Base-by-base conservation (phyloP, 345 rosid genomes). In the Boechera retrofracta region DNA sequence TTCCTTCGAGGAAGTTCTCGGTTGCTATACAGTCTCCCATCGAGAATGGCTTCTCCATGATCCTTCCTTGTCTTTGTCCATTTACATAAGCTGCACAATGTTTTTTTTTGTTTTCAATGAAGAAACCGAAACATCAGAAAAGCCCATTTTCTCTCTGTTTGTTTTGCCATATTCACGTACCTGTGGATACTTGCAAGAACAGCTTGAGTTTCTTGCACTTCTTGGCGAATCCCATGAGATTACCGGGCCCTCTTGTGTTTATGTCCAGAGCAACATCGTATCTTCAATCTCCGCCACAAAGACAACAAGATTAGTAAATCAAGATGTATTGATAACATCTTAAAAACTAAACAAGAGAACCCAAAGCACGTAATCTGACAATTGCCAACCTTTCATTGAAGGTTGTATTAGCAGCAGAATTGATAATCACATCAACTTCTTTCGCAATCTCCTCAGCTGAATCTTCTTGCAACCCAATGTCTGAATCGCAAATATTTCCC, bases 21-120 rank as follows among this genome's bases (percentile, higher is more conserved):
- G 79, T 81, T 16, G 91, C 88, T 83, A 91, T 86, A 76, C 88
- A 79, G 44, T 95, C 96, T 72, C 96, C 96, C 72, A 84, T 80
- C 18, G 74, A 58, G 73, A 95, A 92, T 60, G 98, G 83, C 79
- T 86, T 91, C 74, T 95, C 99, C 94, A 85, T 86, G 12, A 92
- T 82, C 73, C 82, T 88, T 67, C 99, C 99, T 80, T 88, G 90
- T 74, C 98, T 95, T 74, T 87, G 93, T 77, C 99, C 99, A 81
- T 92, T 95, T 53, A 89, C 97, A 69, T 95, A 95, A 53, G 97
- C 99, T 92, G 80, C 62, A 79, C 48, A 67, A 16, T 10, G 1
- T 9, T 12, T 41, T 62, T 1, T 47, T 5, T 15, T 62, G 24
- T 18, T 39, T 15, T 16, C 6, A 12, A 45, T n/a, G 9, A 47